A percentile compares a stretch with the other conserved stretches of the same genome.
Evolutionary conservation across 2,329 filamentous ascomycete genomes (phyloP).

Genomic region (Xylariaceae sp.): DNA sequence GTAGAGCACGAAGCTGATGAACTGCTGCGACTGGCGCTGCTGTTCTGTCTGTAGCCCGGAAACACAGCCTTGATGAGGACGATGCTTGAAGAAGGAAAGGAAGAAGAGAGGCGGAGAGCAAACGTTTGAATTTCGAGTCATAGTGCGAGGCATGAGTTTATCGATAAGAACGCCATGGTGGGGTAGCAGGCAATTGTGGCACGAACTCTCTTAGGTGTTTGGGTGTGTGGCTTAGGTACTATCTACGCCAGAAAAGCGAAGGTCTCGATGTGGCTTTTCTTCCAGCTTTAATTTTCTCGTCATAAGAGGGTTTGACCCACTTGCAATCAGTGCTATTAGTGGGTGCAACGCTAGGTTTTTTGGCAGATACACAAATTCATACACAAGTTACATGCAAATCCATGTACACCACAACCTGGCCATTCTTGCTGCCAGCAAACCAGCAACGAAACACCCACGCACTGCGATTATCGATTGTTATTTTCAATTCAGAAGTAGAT

Average conservation of each 20-base stretch:
- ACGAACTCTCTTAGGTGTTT: constrained; percentile 9
- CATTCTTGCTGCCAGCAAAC: too few species aligned
- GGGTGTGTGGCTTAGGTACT: too few species aligned
- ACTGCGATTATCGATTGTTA: too few species aligned
- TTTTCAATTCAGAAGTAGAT: too few species aligned
- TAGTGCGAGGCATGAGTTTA: constrained; percentile 27
- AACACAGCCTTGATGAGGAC: constrained; percentile 92
- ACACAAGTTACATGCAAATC: too few species aligned
- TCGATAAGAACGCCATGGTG: constrained; percentile 36
- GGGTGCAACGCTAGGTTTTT: too few species aligned
- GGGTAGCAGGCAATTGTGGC: constrained; percentile 2
- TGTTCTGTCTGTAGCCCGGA: constrained; percentile 87
- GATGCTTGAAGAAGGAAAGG: constrained; percentile 67
- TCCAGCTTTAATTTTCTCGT: background rate
- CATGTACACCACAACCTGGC: too few species aligned
- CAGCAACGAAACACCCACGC: too few species aligned
- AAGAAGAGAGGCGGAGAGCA: constrained; percentile 30
- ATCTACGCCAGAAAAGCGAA: too few species aligned
- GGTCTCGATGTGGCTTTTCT: constrained; percentile 9
- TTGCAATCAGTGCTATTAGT: too few species aligned
- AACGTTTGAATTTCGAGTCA: constrained; percentile 34
- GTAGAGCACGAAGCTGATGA: constrained; percentile 37
- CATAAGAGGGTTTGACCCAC: too few species aligned
- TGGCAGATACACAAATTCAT: too few species aligned
- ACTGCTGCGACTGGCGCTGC: constrained; percentile 46